Evolutionary conservation across 2,329 filamentous ascomycete genomes (phyloP), one percentile per base, ranked within the genome.

Genomic region (Fusarium chuoi): DNA sequence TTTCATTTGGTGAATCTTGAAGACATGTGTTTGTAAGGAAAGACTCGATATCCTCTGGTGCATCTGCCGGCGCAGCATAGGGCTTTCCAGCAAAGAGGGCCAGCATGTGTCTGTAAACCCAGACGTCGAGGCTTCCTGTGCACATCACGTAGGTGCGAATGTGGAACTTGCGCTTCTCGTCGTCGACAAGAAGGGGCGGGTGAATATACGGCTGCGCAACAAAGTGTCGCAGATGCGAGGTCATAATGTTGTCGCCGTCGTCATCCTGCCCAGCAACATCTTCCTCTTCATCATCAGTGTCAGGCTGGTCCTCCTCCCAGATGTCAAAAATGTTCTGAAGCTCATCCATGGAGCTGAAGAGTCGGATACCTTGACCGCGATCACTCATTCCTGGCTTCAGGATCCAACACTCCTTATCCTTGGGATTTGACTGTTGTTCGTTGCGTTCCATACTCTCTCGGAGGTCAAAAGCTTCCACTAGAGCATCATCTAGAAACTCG

Each of bases 351-450:
- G 91, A 94, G 77, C 90, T 93, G 82, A 99, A 99, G 1, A 99
- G 85, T 44, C 94, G 86, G 65, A 99, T 98, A 2, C 96, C 96
- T 81, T 98, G 95, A 0, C 96, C 96, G 30, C 96, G 89, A 80
- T 99, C 96, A 81, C 94, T 98, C 96, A 99, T 98, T 14, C 96
- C 93, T 1, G 96, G 96, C 83, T 99, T 99, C 68, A 99, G 83
- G 75, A 99, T 98, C 96, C 96, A 99, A 96, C 96, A 99, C 80
- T 97, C 91, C 67, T 88, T 87, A 46, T 88, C 84, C 39, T 82
- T 70, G 0, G 64, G 75, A 4, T 77, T 75, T 7, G 62, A 56
- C 5, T 65, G 69, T 18, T 73, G 73, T 20, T 82, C 83, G 76
- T 98, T 98, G 51, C 86, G 87, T 38, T 89, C 89, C 82, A 97